Conservation (phyloP, 768 basidiomycete species). For the Termitomyces sp. region DNA sequence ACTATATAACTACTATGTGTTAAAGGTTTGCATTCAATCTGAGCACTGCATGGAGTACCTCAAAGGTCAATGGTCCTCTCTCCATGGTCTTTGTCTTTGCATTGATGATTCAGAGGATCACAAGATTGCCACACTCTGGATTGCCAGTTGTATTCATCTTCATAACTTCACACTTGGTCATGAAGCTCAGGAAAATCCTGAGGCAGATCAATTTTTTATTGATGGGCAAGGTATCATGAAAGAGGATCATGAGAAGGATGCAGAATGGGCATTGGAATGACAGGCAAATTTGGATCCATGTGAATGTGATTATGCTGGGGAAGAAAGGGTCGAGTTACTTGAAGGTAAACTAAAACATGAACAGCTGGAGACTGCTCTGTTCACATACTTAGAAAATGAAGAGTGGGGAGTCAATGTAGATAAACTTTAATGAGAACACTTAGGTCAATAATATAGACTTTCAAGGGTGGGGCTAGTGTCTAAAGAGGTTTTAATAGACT, state of each 20-base stretch:
- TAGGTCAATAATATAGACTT: neutral
- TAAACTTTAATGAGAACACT: too few species aligned
- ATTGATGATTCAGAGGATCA: slow-evolving; percentile 18
- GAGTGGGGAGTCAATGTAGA: neutral
- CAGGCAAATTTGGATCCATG: neutral
- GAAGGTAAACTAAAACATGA: neutral
- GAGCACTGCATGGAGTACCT: slow-evolving; percentile 28
- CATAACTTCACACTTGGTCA: slow-evolving; percentile 18
- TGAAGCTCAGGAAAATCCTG: neutral
- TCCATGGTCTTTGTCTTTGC: slow-evolving; percentile 18
- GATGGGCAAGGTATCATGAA: too few species aligned
- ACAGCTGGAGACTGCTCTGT: neutral
- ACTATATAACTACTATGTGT: slow-evolving; percentile 22
- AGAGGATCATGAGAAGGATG: neutral
- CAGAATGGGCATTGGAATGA: neutral
- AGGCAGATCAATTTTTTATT: neutral
- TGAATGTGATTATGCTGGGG: neutral
- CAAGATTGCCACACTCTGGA: slow-evolving; percentile 22
- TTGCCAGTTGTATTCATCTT: slow-evolving; percentile 27
- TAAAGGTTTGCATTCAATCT: slow-evolving; percentile 24
- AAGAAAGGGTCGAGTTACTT: neutral
- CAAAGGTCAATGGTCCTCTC: slow-evolving; percentile 25
- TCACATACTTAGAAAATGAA: neutral
- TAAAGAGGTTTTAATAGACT: neutral
- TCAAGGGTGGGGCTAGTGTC: neutral